Percentiles rank a stretch among this genome's conserved stretches.
These are phyloP conservation scores for Erysimum cheiri DNA, from an alignment of 441 rosid genomes.

Conservation along the genomic window DNA sequence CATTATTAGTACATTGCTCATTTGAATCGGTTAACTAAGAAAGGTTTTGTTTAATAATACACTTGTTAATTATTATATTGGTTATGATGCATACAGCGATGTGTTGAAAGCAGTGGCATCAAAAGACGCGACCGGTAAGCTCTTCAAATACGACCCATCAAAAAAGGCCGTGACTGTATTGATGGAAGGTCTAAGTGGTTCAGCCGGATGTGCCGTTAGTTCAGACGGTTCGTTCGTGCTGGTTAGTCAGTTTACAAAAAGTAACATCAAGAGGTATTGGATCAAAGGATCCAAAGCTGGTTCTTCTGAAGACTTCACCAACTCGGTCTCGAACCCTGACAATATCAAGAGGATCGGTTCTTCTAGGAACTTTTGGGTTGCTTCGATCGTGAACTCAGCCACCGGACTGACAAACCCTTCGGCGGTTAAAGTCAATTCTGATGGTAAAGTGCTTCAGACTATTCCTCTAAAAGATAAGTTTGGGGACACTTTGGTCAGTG, in stretches of 20 bases:
- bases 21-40: background rate
- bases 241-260: constrained; percentile 25
- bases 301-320: constrained; percentile 41
- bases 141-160: constrained; percentile 42
- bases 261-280: constrained; percentile 42
- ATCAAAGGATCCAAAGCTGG: constrained; percentile 45
- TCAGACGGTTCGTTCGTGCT: constrained; percentile 45
- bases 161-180: constrained; percentile 37
- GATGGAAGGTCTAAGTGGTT: constrained; percentile 36
- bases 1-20: background rate
- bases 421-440: constrained; percentile 39
- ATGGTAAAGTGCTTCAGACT: constrained; percentile 38
- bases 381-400: constrained; percentile 41
- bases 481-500: constrained; percentile 44
- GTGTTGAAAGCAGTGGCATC: constrained; percentile 39
- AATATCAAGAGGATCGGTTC: constrained; percentile 41
- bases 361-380: constrained; percentile 45
- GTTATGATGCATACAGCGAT: constrained; percentile 25
- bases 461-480: constrained; percentile 26
- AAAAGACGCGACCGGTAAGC: constrained; percentile 42
- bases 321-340: constrained; percentile 39
- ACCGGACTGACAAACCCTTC: constrained; percentile 41
- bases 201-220: constrained; percentile 48
- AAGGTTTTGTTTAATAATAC: background rate
- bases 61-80: background rate